phyloP scores from a whole-genome alignment of 2,329 filamentous ascomycete species.

The Nectriaceae sp. region DNA sequence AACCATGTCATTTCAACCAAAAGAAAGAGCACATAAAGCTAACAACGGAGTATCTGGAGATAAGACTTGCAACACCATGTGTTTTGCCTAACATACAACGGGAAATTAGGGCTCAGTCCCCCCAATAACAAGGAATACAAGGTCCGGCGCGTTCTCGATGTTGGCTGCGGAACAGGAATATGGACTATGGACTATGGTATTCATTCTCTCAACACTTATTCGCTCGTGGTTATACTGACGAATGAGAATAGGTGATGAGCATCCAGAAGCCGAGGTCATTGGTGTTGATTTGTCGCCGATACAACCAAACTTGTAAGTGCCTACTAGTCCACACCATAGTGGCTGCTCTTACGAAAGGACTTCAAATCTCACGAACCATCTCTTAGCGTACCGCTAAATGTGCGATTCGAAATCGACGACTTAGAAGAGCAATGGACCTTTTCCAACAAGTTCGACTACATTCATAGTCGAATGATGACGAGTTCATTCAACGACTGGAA shows the following conservation, averaged over 20 bases:
- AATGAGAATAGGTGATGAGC: constrained; percentile 9
- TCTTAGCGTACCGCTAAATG: constrained; percentile 6
- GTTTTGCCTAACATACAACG: constrained; percentile 10
- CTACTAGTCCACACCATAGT: not conserved
- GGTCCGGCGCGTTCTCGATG: constrained; percentile 6
- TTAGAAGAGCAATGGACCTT: constrained; percentile 10
- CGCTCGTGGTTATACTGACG: not conserved
- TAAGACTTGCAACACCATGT: constrained; percentile 12
- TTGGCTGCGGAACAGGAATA: constrained; percentile 11
- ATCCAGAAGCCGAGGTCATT: constrained; percentile 10
- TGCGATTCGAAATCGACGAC: constrained; percentile 9
- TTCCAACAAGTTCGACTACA: constrained; percentile 7
- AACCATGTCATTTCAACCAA: not conserved
- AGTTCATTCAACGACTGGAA: constrained; percentile 5
- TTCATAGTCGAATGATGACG: constrained; percentile 10
- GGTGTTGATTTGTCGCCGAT: constrained; percentile 10
- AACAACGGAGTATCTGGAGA: not conserved
- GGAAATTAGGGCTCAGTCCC: constrained; percentile 7
- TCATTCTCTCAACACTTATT: not conserved
- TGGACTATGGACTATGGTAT: constrained; percentile 2
- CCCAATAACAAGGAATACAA: constrained; percentile 2
- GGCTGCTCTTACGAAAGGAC: not conserved
- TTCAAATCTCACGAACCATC: not conserved
- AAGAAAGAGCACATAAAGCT: not conserved
- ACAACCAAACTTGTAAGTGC: constrained; percentile 6